phyloP scores from a whole-genome alignment of 129 eudicot genomes.

The Deinandra increscens region DNA sequence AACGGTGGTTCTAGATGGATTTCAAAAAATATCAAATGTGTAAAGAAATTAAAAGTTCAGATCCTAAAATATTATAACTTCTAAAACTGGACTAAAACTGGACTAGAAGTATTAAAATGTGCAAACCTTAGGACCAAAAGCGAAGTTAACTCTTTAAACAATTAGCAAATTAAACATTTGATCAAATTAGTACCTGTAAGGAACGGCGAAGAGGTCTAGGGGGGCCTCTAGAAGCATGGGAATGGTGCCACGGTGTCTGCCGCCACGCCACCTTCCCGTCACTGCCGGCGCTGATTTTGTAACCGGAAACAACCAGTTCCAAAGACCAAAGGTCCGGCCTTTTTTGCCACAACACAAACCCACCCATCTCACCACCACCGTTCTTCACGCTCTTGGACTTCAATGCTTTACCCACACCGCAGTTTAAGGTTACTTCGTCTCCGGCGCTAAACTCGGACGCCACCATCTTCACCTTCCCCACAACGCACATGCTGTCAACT shows the following conservation, averaged over 20 bases:
- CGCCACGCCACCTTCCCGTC: slow-evolving; percentile 98
- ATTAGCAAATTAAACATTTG: no score
- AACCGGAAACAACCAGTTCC: slow-evolving; percentile 83
- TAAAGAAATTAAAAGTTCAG: no score
- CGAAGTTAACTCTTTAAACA: no score
- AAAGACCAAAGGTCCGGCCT: slow-evolving; percentile 87
- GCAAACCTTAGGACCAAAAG: no score
- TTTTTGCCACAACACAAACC: slow-evolving; percentile 93
- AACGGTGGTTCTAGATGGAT: no score
- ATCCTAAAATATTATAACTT: no score
- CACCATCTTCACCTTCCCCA: slow-evolving; percentile 88
- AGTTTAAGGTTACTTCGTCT: slow-evolving; percentile 39
- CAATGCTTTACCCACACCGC: slow-evolving; percentile 32
- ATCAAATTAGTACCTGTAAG: slow-evolving; percentile 89
- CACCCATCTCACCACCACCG: slow-evolving; percentile 72
- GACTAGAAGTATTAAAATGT: no score
- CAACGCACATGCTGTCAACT: slow-evolving; percentile 70
- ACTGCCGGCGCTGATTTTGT: slow-evolving; percentile 85
- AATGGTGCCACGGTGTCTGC: slow-evolving; percentile 94
- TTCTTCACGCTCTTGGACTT: slow-evolving; percentile 48
- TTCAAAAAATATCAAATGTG: no score
- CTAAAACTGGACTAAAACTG: no score
- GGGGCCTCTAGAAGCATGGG: slow-evolving; percentile 91
- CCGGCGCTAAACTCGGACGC: slow-evolving; percentile 69
- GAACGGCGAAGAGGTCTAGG: slow-evolving; percentile 96